Evolutionary conservation across 352 stramenopile genomes (phyloP), one percentile per base, ranked within the genome.

Genomic region (Phytophthora citrophthora): DNA sequence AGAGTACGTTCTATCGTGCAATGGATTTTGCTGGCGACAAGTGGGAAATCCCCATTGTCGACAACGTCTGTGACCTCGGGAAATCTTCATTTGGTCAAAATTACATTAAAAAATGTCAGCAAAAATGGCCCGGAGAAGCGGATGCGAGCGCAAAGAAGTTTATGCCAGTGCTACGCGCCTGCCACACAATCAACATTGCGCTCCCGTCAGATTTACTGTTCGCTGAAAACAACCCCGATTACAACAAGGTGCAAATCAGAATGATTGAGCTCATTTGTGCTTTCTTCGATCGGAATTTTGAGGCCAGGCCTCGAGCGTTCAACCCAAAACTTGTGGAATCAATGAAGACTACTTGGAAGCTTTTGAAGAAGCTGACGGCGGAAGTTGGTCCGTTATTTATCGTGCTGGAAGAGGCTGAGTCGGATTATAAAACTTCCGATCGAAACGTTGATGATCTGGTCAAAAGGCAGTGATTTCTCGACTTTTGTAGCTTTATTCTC

Each of bases 381-480:
- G 53, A 74, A 74, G 65, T 59, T 20, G 65, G 60, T 4, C 48
- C 65, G 15, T 38, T 74, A 5, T 66, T 74, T n/a, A 70, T 70
- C 26, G 29, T 70, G 39, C 23, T 70, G 1, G 60, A 63, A n/a
- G n/a, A n/a, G n/a, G n/a, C n/a, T n/a, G n/a, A n/a, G n/a, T n/a
- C n/a, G n/a, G n/a, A n/a, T n/a, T n/a, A n/a, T n/a, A n/a, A n/a
- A n/a, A n/a, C n/a, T n/a, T n/a, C n/a, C n/a, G n/a, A n/a, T n/a
- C n/a, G n/a, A n/a, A n/a, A n/a, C n/a, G n/a, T n/a, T n/a, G n/a
- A n/a, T n/a, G n/a, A n/a, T n/a, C n/a, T n/a, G n/a, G n/a, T n/a
- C n/a, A n/a, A n/a, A n/a, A n/a, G n/a, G n/a, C n/a, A n/a, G n/a
- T n/a, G n/a, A n/a, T n/a, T n/a, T n/a, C n/a, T n/a, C n/a, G n/a